phyloP scores from a whole-genome alignment of 2,329 filamentous ascomycete genomes.

The Coniochaeta sp. region DNA sequence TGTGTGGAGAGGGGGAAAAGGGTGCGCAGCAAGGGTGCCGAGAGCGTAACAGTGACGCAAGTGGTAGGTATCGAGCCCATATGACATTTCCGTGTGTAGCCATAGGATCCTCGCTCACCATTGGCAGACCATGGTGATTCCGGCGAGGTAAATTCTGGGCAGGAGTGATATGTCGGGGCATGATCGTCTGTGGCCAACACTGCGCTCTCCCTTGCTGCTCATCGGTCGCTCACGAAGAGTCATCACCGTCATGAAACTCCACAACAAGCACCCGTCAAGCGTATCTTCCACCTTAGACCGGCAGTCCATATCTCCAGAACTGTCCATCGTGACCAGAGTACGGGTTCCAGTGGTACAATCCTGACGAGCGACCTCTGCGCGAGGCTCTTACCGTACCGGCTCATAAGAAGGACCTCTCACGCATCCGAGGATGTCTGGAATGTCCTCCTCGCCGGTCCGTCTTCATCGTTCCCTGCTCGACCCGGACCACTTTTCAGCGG shows the following conservation, averaged over 20 bases:
- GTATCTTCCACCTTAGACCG: conserved; percentile 20
- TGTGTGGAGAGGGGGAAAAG: not conserved
- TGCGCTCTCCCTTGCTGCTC: conserved; percentile 34
- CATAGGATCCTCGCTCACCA: conserved; percentile 31
- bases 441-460: conserved; percentile 43
- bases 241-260: conserved; percentile 12
- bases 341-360: conserved; percentile 55
- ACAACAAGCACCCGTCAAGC: conserved; percentile 13
- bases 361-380: conserved; percentile 70
- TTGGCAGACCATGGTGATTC: conserved; percentile 26
- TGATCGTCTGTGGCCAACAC: conserved; percentile 42
- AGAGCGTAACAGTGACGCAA: conserved; percentile 33
- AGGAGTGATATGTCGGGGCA: conserved; percentile 22
- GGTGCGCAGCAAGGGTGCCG: conserved; percentile 27
- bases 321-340: conserved; percentile 41
- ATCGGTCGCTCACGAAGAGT: not conserved
- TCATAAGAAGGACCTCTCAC: conserved; percentile 62
- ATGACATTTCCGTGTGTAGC: conserved; percentile 38
- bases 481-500: conserved; percentile 45
- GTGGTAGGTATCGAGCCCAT: conserved; percentile 21
- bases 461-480: conserved; percentile 24
- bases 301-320: conserved; percentile 25
- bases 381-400: conserved; percentile 69
- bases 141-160: conserved; percentile 29
- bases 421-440: conserved; percentile 50